Percentiles rank a stretch among this genome's conserved stretches.
Conservation (phyloP, 2,329 filamentous ascomycete species). For the Claviceps arundinis region DNA sequence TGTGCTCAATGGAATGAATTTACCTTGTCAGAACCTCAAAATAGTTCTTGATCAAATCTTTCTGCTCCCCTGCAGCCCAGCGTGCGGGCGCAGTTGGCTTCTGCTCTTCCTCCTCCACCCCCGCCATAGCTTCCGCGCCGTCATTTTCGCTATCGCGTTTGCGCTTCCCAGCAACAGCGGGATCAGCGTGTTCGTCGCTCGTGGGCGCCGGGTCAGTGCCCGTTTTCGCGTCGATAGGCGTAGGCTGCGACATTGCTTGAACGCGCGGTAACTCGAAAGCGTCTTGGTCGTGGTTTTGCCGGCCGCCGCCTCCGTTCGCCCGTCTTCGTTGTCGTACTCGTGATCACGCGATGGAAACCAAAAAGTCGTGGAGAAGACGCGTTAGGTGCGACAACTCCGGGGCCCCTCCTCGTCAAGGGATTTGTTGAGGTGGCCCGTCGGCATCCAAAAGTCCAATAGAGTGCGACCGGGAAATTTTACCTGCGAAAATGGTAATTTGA, state of each 20-base stretch:
- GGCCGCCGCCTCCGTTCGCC: slow-evolving; percentile 19
- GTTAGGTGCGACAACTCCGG: slow-evolving; percentile 28
- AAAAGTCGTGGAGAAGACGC: slow-evolving; percentile 14
- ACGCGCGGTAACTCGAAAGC: slow-evolving; percentile 8
- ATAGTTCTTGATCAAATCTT: slow-evolving; percentile 25
- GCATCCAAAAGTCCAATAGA: slow-evolving; percentile 17
- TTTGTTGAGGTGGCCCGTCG: slow-evolving; percentile 16
- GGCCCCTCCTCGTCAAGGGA: slow-evolving; percentile 22
- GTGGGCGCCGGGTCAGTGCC: slow-evolving; percentile 24
- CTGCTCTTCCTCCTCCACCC: slow-evolving; percentile 14
- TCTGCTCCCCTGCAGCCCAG: slow-evolving; percentile 17
- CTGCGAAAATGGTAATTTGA: slow-evolving; percentile 7
- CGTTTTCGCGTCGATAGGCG: slow-evolving; percentile 23
- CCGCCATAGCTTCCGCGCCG: slow-evolving; percentile 17
- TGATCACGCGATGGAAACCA: slow-evolving; percentile 23
- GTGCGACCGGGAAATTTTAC: slow-evolving; percentile 15
- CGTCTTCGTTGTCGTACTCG: slow-evolving; percentile 12
- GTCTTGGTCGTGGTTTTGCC: slow-evolving; percentile 10
- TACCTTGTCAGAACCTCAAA: slow-evolving; percentile 26
- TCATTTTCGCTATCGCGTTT: slow-evolving; percentile 42
- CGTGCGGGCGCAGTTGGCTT: slow-evolving; percentile 12
- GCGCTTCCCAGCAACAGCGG: slow-evolving; percentile 35
- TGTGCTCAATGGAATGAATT: slow-evolving; percentile 8
- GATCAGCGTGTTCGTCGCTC: slow-evolving; percentile 16
- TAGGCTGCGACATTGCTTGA: slow-evolving; percentile 28